Conservation (phyloP, 2,329 filamentous ascomycete species). For the Septoria linicola region DNA sequence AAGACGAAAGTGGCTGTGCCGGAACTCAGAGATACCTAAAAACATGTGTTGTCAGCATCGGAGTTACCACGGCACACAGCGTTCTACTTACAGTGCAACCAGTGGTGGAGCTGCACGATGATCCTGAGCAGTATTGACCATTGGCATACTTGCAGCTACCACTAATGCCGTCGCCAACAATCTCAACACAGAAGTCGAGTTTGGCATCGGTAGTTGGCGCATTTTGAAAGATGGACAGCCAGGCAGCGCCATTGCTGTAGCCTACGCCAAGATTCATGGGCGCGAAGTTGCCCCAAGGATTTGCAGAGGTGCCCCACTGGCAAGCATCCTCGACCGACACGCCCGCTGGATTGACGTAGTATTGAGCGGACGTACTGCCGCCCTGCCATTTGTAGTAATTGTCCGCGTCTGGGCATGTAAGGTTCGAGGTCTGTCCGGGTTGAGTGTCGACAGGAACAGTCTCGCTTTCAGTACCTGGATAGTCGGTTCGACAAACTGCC, state of each 20-base stretch:
- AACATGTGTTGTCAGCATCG: conserved; percentile 21
- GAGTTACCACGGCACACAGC: too few species aligned
- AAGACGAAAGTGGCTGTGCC: conserved; percentile 53
- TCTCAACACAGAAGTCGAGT: conserved; percentile 77
- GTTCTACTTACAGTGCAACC: conserved; percentile 86
- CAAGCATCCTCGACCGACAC: conserved; percentile 67
- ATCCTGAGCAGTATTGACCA: conserved; percentile 59
- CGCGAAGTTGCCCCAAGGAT: conserved; percentile 74
- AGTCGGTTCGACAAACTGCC: conserved; percentile 89
- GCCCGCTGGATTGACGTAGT: conserved; percentile 90
- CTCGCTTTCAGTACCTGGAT: conserved; percentile 89
- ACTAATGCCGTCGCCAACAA: conserved; percentile 63
- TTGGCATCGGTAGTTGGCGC: conserved; percentile 66
- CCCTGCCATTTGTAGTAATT: conserved; percentile 78
- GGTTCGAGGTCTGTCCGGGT: conserved; percentile 57
- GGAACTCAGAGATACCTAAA: conserved; percentile 50
- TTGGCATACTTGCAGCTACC: conserved; percentile 65
- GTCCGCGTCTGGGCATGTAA: conserved; percentile 73
- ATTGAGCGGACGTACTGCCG: conserved; percentile 80
- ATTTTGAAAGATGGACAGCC: conserved; percentile 83
- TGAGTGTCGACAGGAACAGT: conserved; percentile 69
- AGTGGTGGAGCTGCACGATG: conserved; percentile 49
- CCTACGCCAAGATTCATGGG: conserved; percentile 84
- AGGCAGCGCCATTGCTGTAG: conserved; percentile 66
- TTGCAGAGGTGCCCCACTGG: conserved; percentile 66